Conservation (phyloP, 441 rosid species). For the Biscutella laevigata region DNA sequence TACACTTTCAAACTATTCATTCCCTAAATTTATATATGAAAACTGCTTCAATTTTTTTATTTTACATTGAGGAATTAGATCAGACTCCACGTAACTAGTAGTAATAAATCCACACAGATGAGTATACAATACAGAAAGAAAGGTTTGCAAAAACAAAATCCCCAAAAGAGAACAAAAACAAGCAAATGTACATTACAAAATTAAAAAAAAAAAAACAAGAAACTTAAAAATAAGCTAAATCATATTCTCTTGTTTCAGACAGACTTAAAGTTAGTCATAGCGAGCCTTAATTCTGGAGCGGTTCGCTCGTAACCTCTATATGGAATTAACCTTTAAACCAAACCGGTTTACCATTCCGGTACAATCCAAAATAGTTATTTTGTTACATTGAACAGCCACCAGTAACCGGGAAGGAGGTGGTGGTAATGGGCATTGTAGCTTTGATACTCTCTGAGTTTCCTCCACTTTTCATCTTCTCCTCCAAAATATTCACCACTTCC, state of each 20-base stretch:
- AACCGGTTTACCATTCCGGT: constrained; percentile 7
- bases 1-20: no score
- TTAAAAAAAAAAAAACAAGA: neutral
- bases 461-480: constrained; percentile 53
- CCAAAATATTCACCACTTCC: constrained; percentile 72
- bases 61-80: neutral
- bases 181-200: constrained; percentile 16
- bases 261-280: constrained; percentile 24
- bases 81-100: neutral
- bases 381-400: constrained; percentile 35
- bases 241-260: constrained; percentile 11
- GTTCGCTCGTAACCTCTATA: constrained; percentile 27
- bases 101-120: constrained; percentile 8
- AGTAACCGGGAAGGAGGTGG: constrained; percentile 34
- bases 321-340: constrained; percentile 8
- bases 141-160: constrained; percentile 5
- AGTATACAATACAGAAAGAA: neutral
- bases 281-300: constrained; percentile 16
- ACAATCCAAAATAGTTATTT: neutral
- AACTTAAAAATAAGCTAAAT: constrained; percentile 7
- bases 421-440: constrained; percentile 25
- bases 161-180: neutral
- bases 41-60: no score
- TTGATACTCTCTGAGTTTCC: constrained; percentile 35
- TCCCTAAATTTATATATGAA: no score